A percentile compares a stretch with the other conserved stretches of the same genome.
phyloP scores from a whole-genome alignment of 345 rosid species.

The Syzygium aqueum region DNA sequence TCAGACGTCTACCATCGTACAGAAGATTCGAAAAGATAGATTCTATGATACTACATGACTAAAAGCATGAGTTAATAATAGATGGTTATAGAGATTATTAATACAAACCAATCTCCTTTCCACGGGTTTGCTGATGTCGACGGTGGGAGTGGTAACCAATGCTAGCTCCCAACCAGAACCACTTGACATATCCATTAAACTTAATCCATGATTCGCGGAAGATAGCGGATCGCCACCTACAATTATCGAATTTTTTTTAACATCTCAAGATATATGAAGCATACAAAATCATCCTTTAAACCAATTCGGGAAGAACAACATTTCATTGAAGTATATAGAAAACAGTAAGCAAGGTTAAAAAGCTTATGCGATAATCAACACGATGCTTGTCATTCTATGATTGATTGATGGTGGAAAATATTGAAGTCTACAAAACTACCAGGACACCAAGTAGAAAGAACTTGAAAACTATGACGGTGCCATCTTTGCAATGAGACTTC shows the following conservation, averaged over 20 bases:
- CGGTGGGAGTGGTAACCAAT: constrained; percentile 68
- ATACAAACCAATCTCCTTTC: constrained; percentile 54
- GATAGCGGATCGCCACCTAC: constrained; percentile 34
- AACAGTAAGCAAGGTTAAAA: neutral
- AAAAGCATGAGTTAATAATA: neutral
- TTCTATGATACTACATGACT: neutral
- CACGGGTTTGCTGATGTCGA: constrained; percentile 9
- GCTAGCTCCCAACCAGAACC: constrained; percentile 95
- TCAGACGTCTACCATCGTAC: neutral
- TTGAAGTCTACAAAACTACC: neutral
- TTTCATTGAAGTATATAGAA: neutral
- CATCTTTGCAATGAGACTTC: neutral
- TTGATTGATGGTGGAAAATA: neutral
- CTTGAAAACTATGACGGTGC: neutral
- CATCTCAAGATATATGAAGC: neutral
- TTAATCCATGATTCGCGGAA: constrained; percentile 34
- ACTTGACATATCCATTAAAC: constrained; percentile 28
- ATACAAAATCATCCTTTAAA: neutral
- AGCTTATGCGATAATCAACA: neutral
- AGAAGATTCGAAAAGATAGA: neutral
- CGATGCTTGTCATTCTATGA: neutral
- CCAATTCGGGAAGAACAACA: neutral
- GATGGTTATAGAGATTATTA: neutral
- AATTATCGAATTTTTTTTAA: neutral
- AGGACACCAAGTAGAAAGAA: neutral